A percentile compares a stretch with the other conserved stretches of the same genome.
Conservation (phyloP, 441 rosid genomes). For the Eutrema salsugineum region DNA sequence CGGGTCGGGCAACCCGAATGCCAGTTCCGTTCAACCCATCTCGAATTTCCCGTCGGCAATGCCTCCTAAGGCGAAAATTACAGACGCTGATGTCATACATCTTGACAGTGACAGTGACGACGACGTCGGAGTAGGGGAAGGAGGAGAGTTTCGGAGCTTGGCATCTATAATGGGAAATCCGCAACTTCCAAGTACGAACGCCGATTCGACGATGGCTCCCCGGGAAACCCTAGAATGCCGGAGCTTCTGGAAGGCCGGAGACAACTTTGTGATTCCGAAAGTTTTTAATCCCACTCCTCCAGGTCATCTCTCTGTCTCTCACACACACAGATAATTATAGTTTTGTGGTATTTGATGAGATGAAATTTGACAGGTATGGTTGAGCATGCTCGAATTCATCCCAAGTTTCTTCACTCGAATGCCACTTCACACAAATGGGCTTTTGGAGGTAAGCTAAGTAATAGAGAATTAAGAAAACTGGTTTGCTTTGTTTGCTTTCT, state of each 20-base stretch:
- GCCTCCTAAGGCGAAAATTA: slow-evolving; percentile 28
- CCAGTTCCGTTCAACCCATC: neutral
- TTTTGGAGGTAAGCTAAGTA: slow-evolving; percentile 63
- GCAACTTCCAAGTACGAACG: neutral
- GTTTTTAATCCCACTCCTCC: slow-evolving; percentile 19
- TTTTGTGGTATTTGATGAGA: neutral
- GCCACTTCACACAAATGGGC: slow-evolving; percentile 99
- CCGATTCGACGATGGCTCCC: slow-evolving; percentile 21
- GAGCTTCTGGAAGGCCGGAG: slow-evolving; percentile 93
- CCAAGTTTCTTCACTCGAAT: slow-evolving; percentile 94
- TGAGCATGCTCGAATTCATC: slow-evolving; percentile 94
- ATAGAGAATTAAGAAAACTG: neutral
- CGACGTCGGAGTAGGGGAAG: slow-evolving; percentile 16
- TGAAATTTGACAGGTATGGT: slow-evolving; percentile 38
- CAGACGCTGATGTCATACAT: slow-evolving; percentile 29
- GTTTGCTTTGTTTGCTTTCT: neutral
- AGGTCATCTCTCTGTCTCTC: slow-evolving; percentile 33
- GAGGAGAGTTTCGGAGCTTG: neutral
- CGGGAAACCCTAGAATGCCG: slow-evolving; percentile 43
- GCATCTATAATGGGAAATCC: slow-evolving; percentile 18
- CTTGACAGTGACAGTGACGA: slow-evolving; percentile 53
- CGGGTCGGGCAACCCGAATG: neutral
- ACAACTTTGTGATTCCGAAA: slow-evolving; percentile 29
- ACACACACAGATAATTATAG: neutral
- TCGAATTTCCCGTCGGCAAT: slow-evolving; percentile 22